phyloP scores from a whole-genome alignment of 345 rosid species.

The Hirschfeldia incana region DNA sequence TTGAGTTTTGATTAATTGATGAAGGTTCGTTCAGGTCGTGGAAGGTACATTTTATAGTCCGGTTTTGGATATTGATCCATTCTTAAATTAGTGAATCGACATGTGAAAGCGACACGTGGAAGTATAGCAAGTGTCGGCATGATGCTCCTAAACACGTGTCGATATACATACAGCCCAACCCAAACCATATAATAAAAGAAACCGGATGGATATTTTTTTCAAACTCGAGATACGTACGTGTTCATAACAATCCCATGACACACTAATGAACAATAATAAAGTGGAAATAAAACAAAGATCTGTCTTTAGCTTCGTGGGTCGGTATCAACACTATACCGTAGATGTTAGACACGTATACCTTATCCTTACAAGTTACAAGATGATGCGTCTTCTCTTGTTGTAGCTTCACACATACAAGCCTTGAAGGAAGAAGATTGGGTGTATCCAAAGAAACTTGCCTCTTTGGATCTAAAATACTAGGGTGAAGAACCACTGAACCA shows the following conservation, averaged over 20 bases:
- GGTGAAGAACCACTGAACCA: neutral
- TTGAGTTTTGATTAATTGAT: slow-evolving; percentile 5
- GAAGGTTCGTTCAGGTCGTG: slow-evolving; percentile 12
- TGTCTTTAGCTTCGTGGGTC: slow-evolving; percentile 13
- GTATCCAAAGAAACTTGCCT: neutral
- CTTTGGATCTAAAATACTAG: neutral
- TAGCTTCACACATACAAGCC: neutral
- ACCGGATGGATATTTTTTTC: neutral
- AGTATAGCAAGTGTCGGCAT: neutral
- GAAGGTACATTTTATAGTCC: slow-evolving; percentile 23
- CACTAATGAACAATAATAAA: neutral
- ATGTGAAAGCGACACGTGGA: slow-evolving; percentile 13
- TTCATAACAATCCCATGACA: slow-evolving; percentile 18
- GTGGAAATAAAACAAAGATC: neutral
- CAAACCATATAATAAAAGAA: neutral
- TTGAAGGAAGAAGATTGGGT: neutral
- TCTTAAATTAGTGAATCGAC: neutral
- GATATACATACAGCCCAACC: neutral
- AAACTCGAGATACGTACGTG: slow-evolving; percentile 29
- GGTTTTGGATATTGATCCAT: slow-evolving; percentile 33
- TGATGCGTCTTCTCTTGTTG: too few species aligned
- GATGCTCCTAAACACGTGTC: slow-evolving; percentile 11
- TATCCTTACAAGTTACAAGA: too few species aligned
- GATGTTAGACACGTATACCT: slow-evolving; percentile 1
- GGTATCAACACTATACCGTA: neutral